Evolutionary conservation across 2,329 filamentous ascomycete genomes (phyloP).

Genomic region (Scytalidium lignicola): DNA sequence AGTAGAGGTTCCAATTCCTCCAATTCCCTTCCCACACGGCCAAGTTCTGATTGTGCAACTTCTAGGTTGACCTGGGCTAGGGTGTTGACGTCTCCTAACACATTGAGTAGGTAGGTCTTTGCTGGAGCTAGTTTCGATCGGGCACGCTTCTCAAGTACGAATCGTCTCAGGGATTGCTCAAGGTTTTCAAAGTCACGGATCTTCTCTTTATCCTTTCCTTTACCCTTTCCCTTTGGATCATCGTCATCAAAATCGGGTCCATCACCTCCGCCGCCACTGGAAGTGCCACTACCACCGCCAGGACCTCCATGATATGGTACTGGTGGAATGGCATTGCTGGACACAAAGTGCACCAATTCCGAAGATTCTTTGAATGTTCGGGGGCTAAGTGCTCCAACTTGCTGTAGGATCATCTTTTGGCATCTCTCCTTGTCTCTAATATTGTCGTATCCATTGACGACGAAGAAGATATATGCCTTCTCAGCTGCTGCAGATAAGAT

Average conservation of each 20-base stretch:
- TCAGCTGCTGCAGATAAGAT: slow-evolving; percentile 93
- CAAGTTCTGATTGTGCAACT: slow-evolving; percentile 77
- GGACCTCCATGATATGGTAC: slow-evolving; percentile 50
- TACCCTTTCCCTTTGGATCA: slow-evolving; percentile 57
- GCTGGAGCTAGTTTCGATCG: slow-evolving; percentile 93
- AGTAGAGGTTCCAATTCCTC: slow-evolving; percentile 78
- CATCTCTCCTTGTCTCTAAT: slow-evolving; percentile 90
- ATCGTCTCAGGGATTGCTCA: slow-evolving; percentile 82
- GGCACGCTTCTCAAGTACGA: slow-evolving; percentile 92
- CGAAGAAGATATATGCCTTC: slow-evolving; percentile 98
- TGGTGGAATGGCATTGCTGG: slow-evolving; percentile 88
- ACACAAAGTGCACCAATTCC: slow-evolving; percentile 96
- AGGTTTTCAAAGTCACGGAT: slow-evolving; percentile 84
- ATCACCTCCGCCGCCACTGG: slow-evolving; percentile 45
- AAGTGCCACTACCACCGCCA: slow-evolving; percentile 49
- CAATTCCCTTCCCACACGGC: slow-evolving; percentile 76
- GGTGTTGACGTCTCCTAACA: slow-evolving; percentile 79
- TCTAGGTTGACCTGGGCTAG: slow-evolving; percentile 84
- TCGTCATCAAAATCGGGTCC: slow-evolving; percentile 37
- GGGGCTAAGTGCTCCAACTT: slow-evolving; percentile 82
- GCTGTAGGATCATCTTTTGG: slow-evolving; percentile 87
- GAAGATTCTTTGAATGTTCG: slow-evolving; percentile 87
- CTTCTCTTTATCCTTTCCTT: slow-evolving; percentile 85
- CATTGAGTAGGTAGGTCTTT: slow-evolving; percentile 90
- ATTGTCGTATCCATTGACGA: slow-evolving; percentile 94